These are phyloP conservation scores for Fibroporia radiculosa DNA, from an alignment of 768 basidiomycete species.

Conservation along the genomic window DNA sequence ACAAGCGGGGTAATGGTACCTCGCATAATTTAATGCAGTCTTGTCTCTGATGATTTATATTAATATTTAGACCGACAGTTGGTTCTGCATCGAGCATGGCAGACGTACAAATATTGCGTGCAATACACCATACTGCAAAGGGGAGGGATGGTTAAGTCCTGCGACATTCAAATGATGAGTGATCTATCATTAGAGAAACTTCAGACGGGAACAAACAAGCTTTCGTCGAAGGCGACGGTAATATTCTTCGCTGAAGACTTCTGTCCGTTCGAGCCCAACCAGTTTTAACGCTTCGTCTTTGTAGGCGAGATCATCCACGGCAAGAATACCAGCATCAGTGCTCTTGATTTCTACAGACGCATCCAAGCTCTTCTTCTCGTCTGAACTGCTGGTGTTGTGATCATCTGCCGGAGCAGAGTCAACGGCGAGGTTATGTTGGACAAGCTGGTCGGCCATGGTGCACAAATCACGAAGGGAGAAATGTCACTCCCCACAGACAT, in stretches of 20 bases:
- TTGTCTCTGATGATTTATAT: conserved; percentile 62
- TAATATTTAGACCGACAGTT: no score
- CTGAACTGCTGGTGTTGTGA: neutral
- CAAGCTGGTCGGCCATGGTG: neutral
- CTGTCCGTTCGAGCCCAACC: conserved; percentile 44
- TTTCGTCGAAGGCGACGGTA: conserved; percentile 50
- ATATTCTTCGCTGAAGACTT: conserved; percentile 53
- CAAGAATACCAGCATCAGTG: conserved; percentile 15
- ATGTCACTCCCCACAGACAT: no score
- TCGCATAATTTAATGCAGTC: conserved; percentile 63
- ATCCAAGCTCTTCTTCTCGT: conserved; percentile 1
- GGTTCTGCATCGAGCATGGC: no score
- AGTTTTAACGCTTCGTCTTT: conserved; percentile 58
- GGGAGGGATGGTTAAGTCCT: conserved; percentile 49
- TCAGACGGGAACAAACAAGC: conserved; percentile 36
- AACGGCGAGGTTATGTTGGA: neutral
- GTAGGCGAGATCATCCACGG: conserved; percentile 26
- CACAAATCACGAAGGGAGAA: neutral
- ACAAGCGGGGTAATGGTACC: conserved; percentile 24
- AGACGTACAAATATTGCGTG: conserved; percentile 51
- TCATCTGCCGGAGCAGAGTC: neutral
- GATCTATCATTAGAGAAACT: neutral
- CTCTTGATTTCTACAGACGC: conserved; percentile 21
- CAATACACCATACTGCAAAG: conserved; percentile 60
- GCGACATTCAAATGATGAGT: neutral